Evolutionary conservation across 2,329 filamentous ascomycete species (phyloP), one percentile per base, ranked within the genome.

Genomic region (Trichoderma atrobrunneum): DNA sequence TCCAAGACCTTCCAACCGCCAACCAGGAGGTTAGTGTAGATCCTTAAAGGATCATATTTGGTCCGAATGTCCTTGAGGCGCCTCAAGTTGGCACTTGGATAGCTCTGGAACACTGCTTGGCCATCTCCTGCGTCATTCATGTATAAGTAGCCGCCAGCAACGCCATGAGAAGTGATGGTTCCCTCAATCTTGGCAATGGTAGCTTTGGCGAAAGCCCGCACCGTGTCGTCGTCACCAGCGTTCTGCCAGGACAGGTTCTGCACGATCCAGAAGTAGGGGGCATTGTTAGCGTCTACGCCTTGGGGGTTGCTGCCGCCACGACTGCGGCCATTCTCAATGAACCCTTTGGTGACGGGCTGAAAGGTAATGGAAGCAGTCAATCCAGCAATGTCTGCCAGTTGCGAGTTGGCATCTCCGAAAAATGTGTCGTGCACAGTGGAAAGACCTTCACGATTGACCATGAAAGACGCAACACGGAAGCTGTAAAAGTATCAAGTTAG

Each of bases 201-300:
- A 60, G 28, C 18, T 60, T 60, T 60, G 18, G 57, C 57, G 10
- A 60, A 60, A 60, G 28, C 57, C 57, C 57, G 30, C 57, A 60
- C 57, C 30, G 57, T 34, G 18, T 60, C 30, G 30, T 60, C 57
- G 57, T 60, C 57, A 60, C 57, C 57, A 34, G 57, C 30, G 30
- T 60, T 60, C 57, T 60, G 57, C 57, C 57, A 60, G 57, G 57
- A 60, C 57, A 34, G 57, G 18, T 60, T 60, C 57, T 60, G 57
- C 57, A 60, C 57, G 57, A 60, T 60, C 57, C 57, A 60, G 57
- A 60, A 60, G 57, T 60, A 60, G 57, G 57, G 57, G 57, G 57
- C 57, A 34, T 60, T 60, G 57, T 60, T 34, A 60, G 57, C 57
- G 30, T 60, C 57, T 30, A 60, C 57, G 57, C 57, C 57, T 60